phyloP scores from a whole-genome alignment of 192 early-diverging fungal species.

The Umbelopsis isabellina region DNA sequence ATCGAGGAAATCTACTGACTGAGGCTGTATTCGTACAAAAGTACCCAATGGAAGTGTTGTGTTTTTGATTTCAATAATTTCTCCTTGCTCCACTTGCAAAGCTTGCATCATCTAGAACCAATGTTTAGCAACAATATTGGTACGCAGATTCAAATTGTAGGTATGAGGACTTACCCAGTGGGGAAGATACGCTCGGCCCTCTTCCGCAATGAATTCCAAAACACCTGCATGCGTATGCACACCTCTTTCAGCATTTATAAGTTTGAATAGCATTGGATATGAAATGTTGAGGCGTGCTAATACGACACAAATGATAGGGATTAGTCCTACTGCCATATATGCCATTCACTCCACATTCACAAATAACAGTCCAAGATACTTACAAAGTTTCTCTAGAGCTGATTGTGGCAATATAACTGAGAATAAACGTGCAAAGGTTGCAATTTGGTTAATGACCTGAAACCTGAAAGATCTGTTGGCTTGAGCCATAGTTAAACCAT shows the following conservation, averaged over 20 bases:
- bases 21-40: slow-evolving; percentile 97
- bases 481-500: neutral
- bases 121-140: neutral
- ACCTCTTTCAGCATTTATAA: slow-evolving; percentile 63
- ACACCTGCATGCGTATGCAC: slow-evolving; percentile 91
- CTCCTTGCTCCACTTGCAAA: slow-evolving; percentile 74
- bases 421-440: neutral
- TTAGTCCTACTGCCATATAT: neutral
- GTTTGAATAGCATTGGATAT: slow-evolving; percentile 92
- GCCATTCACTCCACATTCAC: neutral
- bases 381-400: slow-evolving; percentile 70
- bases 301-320: slow-evolving; percentile 1
- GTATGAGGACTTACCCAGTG: slow-evolving; percentile 77
- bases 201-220: slow-evolving; percentile 97
- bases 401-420: slow-evolving; percentile 80
- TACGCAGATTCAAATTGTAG: neutral
- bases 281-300: slow-evolving; percentile 81
- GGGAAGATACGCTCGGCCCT: slow-evolving; percentile 93
- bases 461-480: neutral
- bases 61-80: slow-evolving; percentile 80
- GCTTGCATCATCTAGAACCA: slow-evolving; percentile 90
- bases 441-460: neutral
- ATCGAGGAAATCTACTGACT: slow-evolving; percentile 93
- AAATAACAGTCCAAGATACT: neutral
- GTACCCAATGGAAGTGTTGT: slow-evolving; percentile 76